Evolutionary conservation across 306 rosid genomes (phyloP).

Genomic region (Ziziphus jujuba): DNA sequence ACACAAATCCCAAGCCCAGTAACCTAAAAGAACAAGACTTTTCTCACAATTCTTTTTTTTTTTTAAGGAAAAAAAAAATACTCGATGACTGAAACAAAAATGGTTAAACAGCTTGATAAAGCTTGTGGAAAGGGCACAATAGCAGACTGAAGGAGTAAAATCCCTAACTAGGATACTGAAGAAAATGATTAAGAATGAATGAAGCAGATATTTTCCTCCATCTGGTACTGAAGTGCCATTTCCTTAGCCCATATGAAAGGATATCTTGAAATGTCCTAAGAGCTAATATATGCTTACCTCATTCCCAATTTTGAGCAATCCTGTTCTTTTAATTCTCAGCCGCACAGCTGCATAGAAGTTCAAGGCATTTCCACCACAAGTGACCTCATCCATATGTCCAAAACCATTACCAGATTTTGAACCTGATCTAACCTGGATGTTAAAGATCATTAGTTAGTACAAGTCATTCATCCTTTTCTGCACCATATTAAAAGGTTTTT

Average conservation of each 20-base stretch:
- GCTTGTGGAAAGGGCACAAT: background rate
- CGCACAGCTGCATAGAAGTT: constrained; percentile 81
- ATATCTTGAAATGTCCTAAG: background rate
- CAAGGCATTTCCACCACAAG: constrained; percentile 92
- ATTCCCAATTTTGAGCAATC: constrained; percentile 55
- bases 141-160: background rate
- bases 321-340: constrained; percentile 60
- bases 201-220: background rate
- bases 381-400: constrained; percentile 62
- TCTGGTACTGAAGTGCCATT: background rate
- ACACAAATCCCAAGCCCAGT: constrained; percentile 53
- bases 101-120: background rate
- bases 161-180: background rate
- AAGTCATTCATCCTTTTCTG: constrained; percentile 1
- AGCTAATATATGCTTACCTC: constrained; percentile 38
- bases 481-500: background rate
- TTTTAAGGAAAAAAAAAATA: background rate
- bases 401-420: constrained; percentile 38
- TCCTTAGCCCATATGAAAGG: background rate
- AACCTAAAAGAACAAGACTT: constrained; percentile 35
- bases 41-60: background rate
- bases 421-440: constrained; percentile 56
- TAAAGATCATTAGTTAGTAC: constrained; percentile 19
- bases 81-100: background rate
- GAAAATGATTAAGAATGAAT: background rate